Percentiles rank a stretch among this genome's conserved stretches.
Evolutionary conservation across 768 basidiomycete genomes (phyloP).

Genomic region (Agrocybe praecox): DNA sequence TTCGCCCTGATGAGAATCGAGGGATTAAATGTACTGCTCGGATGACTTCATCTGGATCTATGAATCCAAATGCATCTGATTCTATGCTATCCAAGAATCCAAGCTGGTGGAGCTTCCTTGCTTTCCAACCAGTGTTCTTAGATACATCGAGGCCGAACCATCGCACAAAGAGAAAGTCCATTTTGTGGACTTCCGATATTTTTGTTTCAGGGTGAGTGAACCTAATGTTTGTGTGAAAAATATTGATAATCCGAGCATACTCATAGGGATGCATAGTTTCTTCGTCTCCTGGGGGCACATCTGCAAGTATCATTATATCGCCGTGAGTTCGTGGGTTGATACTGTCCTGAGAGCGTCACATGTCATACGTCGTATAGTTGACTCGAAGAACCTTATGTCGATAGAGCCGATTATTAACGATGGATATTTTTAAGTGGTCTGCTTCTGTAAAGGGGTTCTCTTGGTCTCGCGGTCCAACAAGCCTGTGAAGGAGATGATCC

Average conservation of each 20-base stretch:
- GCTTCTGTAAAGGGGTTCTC: constrained; percentile 16
- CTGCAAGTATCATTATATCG: constrained; percentile 35
- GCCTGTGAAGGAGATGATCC: constrained; percentile 28
- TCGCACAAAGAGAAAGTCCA: constrained; percentile 30
- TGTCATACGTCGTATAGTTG: constrained; percentile 48
- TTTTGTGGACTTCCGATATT: neutral
- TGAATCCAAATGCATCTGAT: constrained; percentile 15
- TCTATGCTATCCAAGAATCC: constrained; percentile 1
- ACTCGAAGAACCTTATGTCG: constrained; percentile 32
- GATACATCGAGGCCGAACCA: constrained; percentile 5
- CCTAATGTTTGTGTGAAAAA: constrained; percentile 31
- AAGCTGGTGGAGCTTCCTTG: constrained; percentile 3
- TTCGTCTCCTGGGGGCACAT: constrained; percentile 11
- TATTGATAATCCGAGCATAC: constrained; percentile 35
- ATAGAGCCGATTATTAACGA: constrained; percentile 28
- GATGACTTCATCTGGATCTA: constrained; percentile 17
- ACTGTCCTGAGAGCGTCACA: constrained; percentile 39
- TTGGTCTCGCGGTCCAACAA: constrained; percentile 25
- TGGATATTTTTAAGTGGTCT: constrained; percentile 18
- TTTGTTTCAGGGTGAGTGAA: constrained; percentile 12
- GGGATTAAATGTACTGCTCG: constrained; percentile 17
- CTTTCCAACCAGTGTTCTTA: constrained; percentile 1
- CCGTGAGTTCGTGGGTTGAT: constrained; percentile 38
- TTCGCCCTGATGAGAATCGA: neutral
- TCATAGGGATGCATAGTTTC: constrained; percentile 26